These are phyloP conservation scores for Cercospora zeae-maydis DNA, from an alignment of 2,329 filamentous ascomycete genomes.

Conservation along the genomic window DNA sequence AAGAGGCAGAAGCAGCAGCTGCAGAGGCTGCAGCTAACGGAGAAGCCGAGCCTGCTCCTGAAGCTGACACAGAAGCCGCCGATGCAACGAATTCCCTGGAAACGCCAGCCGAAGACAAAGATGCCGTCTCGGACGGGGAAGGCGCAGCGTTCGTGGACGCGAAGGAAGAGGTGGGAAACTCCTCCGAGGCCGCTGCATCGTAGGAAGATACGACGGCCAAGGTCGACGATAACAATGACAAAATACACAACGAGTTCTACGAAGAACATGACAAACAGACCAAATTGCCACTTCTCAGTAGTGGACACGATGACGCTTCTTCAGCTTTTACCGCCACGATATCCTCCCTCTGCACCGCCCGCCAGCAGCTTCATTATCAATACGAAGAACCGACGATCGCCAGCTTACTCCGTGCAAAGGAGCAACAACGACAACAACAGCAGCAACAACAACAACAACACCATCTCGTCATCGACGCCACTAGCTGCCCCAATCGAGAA, in stretches of 20 bases:
- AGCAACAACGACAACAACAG: neutral
- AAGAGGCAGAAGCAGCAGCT: conserved; percentile 34
- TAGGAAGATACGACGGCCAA: conserved; percentile 7
- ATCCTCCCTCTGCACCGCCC: neutral
- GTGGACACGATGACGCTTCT: neutral
- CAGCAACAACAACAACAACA: neutral
- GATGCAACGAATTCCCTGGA: neutral
- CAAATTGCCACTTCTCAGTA: neutral
- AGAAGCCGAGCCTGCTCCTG: neutral
- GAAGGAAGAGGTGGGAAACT: conserved; percentile 8
- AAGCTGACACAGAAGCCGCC: neutral
- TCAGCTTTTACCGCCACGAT: too few relatives aligned
- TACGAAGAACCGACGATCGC: neutral
- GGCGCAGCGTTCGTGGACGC: conserved; percentile 14
- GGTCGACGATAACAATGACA: neutral
- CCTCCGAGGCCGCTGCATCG: conserved; percentile 2
- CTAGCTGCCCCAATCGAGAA: neutral
- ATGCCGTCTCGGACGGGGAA: conserved; percentile 7
- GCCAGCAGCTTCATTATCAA: neutral
- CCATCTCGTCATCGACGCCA: neutral
- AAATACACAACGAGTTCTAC: neutral
- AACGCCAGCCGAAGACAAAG: conserved; percentile 3
- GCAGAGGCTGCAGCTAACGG: conserved; percentile 21
- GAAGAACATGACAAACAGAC: neutral
- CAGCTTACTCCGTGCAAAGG: conserved; percentile 1